These are phyloP conservation scores for Lactifluus echinatus DNA, from an alignment of 768 basidiomycete genomes.

Conservation along the genomic window DNA sequence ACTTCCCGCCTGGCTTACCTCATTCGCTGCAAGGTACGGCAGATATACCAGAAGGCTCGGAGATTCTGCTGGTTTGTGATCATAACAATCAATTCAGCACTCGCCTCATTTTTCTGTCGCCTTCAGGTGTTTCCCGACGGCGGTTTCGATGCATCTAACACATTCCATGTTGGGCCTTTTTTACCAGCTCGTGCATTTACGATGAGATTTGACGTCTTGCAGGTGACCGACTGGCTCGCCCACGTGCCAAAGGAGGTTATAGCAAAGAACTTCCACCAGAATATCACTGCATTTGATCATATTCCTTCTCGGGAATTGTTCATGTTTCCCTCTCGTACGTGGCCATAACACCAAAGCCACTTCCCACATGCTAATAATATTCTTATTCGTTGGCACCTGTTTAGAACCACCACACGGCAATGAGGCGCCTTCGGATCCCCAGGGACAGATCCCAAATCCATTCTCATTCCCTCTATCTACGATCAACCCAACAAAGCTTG, in stretches of 20 bases:
- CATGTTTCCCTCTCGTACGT: constrained; percentile 27
- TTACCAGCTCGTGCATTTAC: neutral
- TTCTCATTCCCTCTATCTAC: constrained; percentile 43
- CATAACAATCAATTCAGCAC: neutral
- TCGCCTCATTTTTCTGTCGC: neutral
- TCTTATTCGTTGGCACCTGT: neutral
- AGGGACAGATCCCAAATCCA: constrained; percentile 37
- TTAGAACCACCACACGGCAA: constrained; percentile 26
- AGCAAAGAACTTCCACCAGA: constrained; percentile 30
- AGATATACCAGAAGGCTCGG: constrained; percentile 25
- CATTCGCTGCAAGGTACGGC: constrained; percentile 32
- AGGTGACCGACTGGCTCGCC: constrained; percentile 29
- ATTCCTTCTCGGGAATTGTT: constrained; percentile 26
- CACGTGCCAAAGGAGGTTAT: constrained; percentile 32
- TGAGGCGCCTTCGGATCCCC: constrained; percentile 34
- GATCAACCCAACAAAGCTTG: constrained; percentile 34
- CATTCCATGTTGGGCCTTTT: constrained; percentile 27
- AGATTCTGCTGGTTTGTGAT: constrained; percentile 30
- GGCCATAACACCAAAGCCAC: neutral
- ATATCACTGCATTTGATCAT: constrained; percentile 26
- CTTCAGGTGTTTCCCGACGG: constrained; percentile 31
- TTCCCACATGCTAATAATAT: neutral
- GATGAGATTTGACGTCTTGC: constrained; percentile 7
- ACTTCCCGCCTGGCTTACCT: constrained; percentile 32
- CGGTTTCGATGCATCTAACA: constrained; percentile 28